Percentiles rank a stretch among this genome's conserved stretches.
These are phyloP conservation scores for Austroboletus novae-zelandiae DNA, from an alignment of 1,284 basidiomycete genomes.

Conservation along the genomic window DNA sequence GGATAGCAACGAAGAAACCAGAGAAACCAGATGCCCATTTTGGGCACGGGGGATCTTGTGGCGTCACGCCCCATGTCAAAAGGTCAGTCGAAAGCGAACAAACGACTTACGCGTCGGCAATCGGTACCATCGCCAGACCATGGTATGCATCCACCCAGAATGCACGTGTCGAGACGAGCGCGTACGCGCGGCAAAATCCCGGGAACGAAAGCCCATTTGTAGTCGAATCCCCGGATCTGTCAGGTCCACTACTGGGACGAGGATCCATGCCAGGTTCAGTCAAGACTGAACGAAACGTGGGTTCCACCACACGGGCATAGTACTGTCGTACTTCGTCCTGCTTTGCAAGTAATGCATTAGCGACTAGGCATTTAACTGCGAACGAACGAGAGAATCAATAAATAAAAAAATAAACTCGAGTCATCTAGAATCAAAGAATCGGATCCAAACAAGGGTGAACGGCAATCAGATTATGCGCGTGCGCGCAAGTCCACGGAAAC, in stretches of 20 bases:
- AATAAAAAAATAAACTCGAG: constrained; percentile 3
- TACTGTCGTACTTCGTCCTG: constrained; percentile 50
- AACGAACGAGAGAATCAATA: constrained; percentile 8
- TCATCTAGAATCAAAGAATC: constrained; percentile 5
- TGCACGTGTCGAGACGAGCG: constrained; percentile 81
- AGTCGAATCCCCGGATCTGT: neutral
- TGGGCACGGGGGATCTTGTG: constrained; percentile 18
- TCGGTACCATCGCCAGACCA: constrained; percentile 82
- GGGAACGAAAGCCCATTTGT: constrained; percentile 35
- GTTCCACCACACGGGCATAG: constrained; percentile 42
- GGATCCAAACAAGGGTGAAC: constrained; percentile 10
- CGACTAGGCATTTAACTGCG: constrained; percentile 3
- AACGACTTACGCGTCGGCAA: constrained; percentile 76
- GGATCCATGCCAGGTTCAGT: constrained; percentile 8
- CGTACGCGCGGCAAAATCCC: constrained; percentile 70
- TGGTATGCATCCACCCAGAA: constrained; percentile 89
- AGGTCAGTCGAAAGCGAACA: neutral
- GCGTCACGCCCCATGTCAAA: constrained; percentile 10
- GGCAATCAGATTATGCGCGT: constrained; percentile 2
- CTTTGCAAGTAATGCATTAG: constrained; percentile 16
- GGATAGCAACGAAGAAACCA: constrained; percentile 11
- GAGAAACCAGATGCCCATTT: constrained; percentile 5
- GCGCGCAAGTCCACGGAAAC: constrained; percentile 7
- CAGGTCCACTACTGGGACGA: neutral
- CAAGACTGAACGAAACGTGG: constrained; percentile 35